A percentile compares a stretch with the other conserved stretches of the same genome.
Conservation (phyloP, 2,329 filamentous ascomycete species). For the Sarocladium oryzae region DNA sequence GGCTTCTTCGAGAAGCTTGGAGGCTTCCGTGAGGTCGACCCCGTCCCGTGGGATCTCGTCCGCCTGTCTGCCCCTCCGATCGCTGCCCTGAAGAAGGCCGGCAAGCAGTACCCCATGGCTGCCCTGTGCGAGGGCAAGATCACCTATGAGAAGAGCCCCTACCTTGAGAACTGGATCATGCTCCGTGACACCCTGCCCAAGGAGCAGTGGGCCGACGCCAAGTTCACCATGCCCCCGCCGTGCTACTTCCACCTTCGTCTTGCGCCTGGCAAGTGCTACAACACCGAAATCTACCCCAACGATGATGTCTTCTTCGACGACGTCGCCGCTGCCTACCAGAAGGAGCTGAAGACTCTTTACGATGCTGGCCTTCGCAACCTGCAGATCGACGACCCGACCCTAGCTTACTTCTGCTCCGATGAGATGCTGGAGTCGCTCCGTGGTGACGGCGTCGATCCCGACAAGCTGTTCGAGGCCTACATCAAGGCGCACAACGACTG, state of each 20-base stretch:
- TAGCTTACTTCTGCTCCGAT: constrained; percentile 62
- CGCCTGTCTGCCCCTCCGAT: constrained; percentile 32
- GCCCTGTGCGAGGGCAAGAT: constrained; percentile 37
- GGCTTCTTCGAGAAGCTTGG: constrained; percentile 42
- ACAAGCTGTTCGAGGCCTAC: constrained; percentile 62
- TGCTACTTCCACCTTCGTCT: constrained; percentile 59
- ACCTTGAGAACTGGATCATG: constrained; percentile 37
- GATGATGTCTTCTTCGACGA: constrained; percentile 52
- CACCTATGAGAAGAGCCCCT: constrained; percentile 31
- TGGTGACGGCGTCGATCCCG: constrained; percentile 52
- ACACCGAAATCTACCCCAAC: constrained; percentile 41
- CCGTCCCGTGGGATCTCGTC: constrained; percentile 31
- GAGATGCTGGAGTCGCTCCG: constrained; percentile 55
- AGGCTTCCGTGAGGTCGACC: constrained; percentile 31
- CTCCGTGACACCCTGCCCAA: constrained; percentile 40
- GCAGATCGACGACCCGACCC: constrained; percentile 57
- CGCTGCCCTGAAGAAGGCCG: constrained; percentile 30
- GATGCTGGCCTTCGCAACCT: constrained; percentile 48
- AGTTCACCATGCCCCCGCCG: constrained; percentile 61
- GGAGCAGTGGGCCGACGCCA: constrained; percentile 55
- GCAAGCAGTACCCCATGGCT: constrained; percentile 32
- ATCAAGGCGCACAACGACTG: constrained; percentile 69
- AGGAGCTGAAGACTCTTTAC: constrained; percentile 48
- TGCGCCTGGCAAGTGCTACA: constrained; percentile 46
- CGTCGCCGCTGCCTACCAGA: constrained; percentile 48